Conservation (phyloP, 768 basidiomycete species). For the Kwoniella mangroviensis region DNA sequence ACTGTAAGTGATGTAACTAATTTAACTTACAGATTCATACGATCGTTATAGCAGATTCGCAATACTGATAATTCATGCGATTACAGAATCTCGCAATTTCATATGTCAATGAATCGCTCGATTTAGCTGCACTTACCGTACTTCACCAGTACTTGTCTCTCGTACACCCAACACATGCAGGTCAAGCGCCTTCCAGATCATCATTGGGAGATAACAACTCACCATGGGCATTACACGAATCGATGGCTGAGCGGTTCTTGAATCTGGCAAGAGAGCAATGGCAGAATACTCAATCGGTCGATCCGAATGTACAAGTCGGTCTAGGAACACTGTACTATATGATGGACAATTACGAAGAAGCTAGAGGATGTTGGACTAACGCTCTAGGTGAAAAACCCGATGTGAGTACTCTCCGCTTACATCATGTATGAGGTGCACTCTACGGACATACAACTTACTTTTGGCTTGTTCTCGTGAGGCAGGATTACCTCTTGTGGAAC, state of each 20-base stretch:
- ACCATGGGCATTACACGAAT: slow-evolving; percentile 79
- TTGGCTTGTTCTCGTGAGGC: too few relatives aligned
- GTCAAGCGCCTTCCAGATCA: slow-evolving; percentile 54
- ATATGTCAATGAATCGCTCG: slow-evolving; percentile 91
- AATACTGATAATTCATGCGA: not conserved
- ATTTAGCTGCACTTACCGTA: slow-evolving; percentile 81
- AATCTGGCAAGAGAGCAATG: slow-evolving; percentile 82
- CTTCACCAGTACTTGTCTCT: slow-evolving; percentile 83
- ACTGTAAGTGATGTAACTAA: slow-evolving; percentile 36
- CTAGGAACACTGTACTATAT: slow-evolving; percentile 92
- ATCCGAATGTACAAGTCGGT: slow-evolving; percentile 90
- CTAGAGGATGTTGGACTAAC: slow-evolving; percentile 91
- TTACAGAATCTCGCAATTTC: slow-evolving; percentile 88
- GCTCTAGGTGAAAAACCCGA: slow-evolving; percentile 79
- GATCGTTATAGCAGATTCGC: too few relatives aligned
- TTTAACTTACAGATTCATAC: not conserved
- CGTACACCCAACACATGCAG: slow-evolving; percentile 63
- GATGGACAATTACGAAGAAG: slow-evolving; percentile 80
- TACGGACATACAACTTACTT: too few relatives aligned
- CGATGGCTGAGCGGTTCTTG: slow-evolving; percentile 82
- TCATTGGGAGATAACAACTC: slow-evolving; percentile 32
- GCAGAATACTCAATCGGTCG: slow-evolving; percentile 65
- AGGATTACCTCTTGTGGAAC: slow-evolving; percentile 97
- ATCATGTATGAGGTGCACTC: not conserved
- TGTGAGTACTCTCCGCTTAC: slow-evolving; percentile 58